These are phyloP conservation scores for Diplodia seriata DNA, from an alignment of 2,329 filamentous ascomycete species.

Conservation along the genomic window DNA sequence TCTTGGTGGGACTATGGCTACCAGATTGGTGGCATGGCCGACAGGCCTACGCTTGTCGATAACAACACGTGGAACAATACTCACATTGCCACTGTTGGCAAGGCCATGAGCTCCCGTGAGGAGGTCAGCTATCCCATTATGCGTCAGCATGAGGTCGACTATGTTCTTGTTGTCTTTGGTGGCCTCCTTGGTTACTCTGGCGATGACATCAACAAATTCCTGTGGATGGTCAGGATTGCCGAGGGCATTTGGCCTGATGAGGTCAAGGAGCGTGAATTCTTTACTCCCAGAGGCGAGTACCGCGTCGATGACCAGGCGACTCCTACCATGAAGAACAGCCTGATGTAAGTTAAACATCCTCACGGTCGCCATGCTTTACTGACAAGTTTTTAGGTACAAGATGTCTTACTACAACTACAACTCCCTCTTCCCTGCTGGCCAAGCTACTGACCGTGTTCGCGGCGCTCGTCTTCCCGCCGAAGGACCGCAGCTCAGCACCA, in stretches of 20 bases:
- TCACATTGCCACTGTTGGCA: slow-evolving; percentile 97
- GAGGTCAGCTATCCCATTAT: slow-evolving; percentile 99
- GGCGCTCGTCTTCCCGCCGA: slow-evolving; percentile 79
- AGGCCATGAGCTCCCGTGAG: slow-evolving; percentile 96
- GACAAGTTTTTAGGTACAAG: slow-evolving; percentile 79
- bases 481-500: slow-evolving; percentile 81
- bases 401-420: slow-evolving; percentile 99
- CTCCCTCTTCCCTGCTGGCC: slow-evolving; percentile 86
- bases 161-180: slow-evolving; percentile 96
- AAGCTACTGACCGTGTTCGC: slow-evolving; percentile 89
- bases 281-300: slow-evolving; percentile 93
- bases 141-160: slow-evolving; percentile 97
- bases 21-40: slow-evolving; percentile 99
- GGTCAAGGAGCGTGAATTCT: slow-evolving; percentile 95
- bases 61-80: slow-evolving; percentile 99
- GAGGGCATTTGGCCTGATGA: slow-evolving; percentile 99
- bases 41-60: slow-evolving; percentile 94
- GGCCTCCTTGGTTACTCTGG: slow-evolving; percentile 96
- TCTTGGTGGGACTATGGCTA: slow-evolving; percentile 99
- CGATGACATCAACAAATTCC: slow-evolving; percentile 99
- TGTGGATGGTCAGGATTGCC: slow-evolving; percentile 99
- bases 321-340: slow-evolving; percentile 97
- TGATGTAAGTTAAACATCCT: slow-evolving; percentile 74
- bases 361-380: slow-evolving; percentile 35
- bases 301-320: slow-evolving; percentile 91